Conservation (phyloP, 176 grass and related monocot genomes). For the Pharus latifolius region DNA sequence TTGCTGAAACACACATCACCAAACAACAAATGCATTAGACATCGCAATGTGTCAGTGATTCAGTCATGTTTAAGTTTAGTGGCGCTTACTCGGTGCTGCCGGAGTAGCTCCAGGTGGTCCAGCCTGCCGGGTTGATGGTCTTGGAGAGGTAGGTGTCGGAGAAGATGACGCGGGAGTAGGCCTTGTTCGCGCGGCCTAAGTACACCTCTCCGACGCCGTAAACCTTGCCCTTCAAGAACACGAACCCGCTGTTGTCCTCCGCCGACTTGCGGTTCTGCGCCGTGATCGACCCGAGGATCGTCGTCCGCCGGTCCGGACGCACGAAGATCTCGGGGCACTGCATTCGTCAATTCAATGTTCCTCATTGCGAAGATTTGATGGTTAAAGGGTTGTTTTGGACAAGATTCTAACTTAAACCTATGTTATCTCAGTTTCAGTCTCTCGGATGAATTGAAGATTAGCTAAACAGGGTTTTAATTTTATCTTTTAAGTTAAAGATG, state of each 20-base stretch:
- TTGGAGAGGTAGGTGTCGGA: slow-evolving; percentile 62
- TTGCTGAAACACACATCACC: slow-evolving; percentile 19
- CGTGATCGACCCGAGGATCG: slow-evolving; percentile 64
- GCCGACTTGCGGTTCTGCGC: slow-evolving; percentile 42
- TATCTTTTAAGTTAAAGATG: no score
- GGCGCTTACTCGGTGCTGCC: slow-evolving; percentile 34
- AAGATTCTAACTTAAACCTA: no score
- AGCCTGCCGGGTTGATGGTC: slow-evolving; percentile 41
- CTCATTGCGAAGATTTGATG: no score
- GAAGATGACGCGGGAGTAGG: slow-evolving; percentile 53
- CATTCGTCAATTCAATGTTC: background rate
- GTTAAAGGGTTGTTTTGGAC: no score
- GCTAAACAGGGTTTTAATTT: no score
- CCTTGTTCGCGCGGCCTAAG: slow-evolving; percentile 49
- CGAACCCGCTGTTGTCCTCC: slow-evolving; percentile 46
- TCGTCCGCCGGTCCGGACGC: slow-evolving; percentile 47
- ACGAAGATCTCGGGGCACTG: slow-evolving; percentile 88
- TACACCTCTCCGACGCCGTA: slow-evolving; percentile 72
- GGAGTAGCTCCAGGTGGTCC: slow-evolving; percentile 47
- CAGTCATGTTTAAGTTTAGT: background rate
- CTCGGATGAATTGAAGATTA: no score
- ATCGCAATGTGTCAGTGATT: background rate
- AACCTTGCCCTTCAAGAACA: slow-evolving; percentile 86
- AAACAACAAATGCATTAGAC: background rate
- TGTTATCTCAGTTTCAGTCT: no score